These are phyloP conservation scores for Hypoxylon cercidicola DNA, from an alignment of 495 filamentous ascomycete species.

Conservation along the genomic window DNA sequence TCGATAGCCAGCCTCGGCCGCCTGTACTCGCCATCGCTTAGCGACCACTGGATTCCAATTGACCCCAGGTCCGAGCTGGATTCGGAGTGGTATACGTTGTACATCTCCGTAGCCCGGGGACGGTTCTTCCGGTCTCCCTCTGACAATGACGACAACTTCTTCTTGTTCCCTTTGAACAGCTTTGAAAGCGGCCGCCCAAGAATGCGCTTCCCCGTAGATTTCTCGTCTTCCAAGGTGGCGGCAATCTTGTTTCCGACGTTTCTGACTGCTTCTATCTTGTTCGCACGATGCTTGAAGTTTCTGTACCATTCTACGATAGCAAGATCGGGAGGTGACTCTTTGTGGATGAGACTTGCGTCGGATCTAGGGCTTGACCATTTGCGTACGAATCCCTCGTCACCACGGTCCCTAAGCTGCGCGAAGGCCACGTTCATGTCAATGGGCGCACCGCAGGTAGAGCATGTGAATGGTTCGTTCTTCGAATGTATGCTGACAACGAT, in stretches of 20 bases:
- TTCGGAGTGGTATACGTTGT: not conserved
- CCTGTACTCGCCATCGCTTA: constrained; percentile 29
- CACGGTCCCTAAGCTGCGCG: constrained; percentile 4
- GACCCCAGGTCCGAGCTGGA: not conserved
- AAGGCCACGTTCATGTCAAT: constrained; percentile 10
- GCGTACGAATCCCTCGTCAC: no score
- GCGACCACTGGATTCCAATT: constrained; percentile 3
- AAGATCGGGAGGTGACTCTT: no score
- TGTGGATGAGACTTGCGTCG: no score
- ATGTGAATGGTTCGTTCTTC: not conserved
- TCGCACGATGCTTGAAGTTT: no score
- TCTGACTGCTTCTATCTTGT: no score
- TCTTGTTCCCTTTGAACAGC: not conserved
- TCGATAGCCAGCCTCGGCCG: constrained; percentile 35
- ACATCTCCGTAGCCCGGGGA: constrained; percentile 31
- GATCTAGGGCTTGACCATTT: no score
- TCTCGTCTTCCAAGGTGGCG: constrained; percentile 2
- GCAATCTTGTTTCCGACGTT: not conserved
- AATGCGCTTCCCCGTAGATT: constrained; percentile 2
- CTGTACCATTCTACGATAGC: no score
- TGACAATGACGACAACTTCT: not conserved
- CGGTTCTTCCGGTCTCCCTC: not conserved
- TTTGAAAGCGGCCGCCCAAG: not conserved
- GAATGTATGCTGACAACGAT: not conserved
- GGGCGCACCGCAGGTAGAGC: constrained; percentile 26